Evolutionary conservation across 305 asterid species (phyloP), one percentile per base, ranked within the genome.

Genomic region (Fraxinus floribunda): DNA sequence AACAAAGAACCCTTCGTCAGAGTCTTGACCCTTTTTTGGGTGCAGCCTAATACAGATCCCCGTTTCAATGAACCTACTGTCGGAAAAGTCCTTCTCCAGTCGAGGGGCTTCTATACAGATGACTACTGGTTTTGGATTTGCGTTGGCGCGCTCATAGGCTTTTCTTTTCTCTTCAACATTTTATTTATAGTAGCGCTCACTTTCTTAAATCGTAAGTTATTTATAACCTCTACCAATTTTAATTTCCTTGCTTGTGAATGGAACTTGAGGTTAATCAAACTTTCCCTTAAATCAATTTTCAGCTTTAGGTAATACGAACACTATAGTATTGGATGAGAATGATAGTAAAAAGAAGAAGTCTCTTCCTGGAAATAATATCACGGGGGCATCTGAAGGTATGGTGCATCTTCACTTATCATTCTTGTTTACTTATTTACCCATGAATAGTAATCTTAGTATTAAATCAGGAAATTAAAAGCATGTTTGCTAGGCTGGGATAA

Each of bases 21-120:
- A 16, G 20, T 20, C 8, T 62, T 7, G 34, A 66, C 32, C 49
- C 18, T n/a, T 35, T 60, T 62, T 38, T 64, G 75, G 36, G 7
- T 85, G 79, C 88, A 88, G 92, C 92, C 86, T 52, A 89, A 87
- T 82, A 83, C 82, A 15, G 95, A 91, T 84, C 84, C 89, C 5
- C 84, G 80, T 36, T 68, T 81, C 72, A n/a, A 78, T 64, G 84
- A 88, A 79, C 81, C 90, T 13, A 87, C 93, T 3, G 90, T 90
- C 1, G 93, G 93, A 22, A 84, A 85, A 80, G 91, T 86, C 70
- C 89, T 90, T 26, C 93, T 89, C 49, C 75, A 81, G 10, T 79
- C 86, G 9, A 86, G 88, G 78, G 89, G 93, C 77, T 87, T 90
- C 84, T 89, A 75, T 57, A 86, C 87, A 1, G 88, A 85, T 8